Base-by-base conservation (phyloP, 176 grass and related monocot genomes). In the Zea luxurians region DNA sequence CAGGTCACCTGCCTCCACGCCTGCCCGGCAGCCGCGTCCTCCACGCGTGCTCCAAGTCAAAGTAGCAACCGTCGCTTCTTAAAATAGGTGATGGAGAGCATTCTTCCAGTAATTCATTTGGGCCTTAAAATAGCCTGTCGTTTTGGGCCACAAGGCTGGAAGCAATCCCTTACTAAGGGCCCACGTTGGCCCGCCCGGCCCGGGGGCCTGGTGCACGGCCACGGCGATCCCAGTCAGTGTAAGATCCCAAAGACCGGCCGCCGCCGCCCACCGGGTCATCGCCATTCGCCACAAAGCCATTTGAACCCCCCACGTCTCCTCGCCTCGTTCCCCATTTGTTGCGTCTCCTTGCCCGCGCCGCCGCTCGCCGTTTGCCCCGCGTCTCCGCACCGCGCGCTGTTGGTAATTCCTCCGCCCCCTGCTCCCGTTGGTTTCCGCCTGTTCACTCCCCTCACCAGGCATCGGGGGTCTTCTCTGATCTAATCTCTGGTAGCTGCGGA, bases 341-440 rank as follows among this genome's bases (percentile, higher is more conserved):
- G 58, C 68, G 13, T 60, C 41, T 48, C 7, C 54, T 7, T 57
- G 48, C 68, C 58, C 9, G 68, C 67, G 74, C 68, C 74, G 75
- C 75, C 80, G 85, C 74, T 83, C 85, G 80, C 74, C 80, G 67
- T 27, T 27, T 27, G 79, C 43, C 11, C 54, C 64, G 5, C 15
- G 41, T 42, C 50, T 4, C 1, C 16, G 53, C 53, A 13, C 15
- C 50, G 7, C 20, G 3, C 57, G n/a, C 8, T 40, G 5, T 2
- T 49, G 68, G 68, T 70, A 13, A 70, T 48, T 44, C 18, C 15
- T 20, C 11, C 2, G 10, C 1, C 6, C 18, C 27, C 57, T 27
- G 3, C 20, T 0, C 9, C 17, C 20, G 1, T 45, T 8, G 4
- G 2, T 41, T 47, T 6, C 8, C 34, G 18, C 48, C n/a, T 38